These are phyloP conservation scores for Paraphoma sp. DNA, from an alignment of 2,329 filamentous ascomycete genomes.

Conservation along the genomic window DNA sequence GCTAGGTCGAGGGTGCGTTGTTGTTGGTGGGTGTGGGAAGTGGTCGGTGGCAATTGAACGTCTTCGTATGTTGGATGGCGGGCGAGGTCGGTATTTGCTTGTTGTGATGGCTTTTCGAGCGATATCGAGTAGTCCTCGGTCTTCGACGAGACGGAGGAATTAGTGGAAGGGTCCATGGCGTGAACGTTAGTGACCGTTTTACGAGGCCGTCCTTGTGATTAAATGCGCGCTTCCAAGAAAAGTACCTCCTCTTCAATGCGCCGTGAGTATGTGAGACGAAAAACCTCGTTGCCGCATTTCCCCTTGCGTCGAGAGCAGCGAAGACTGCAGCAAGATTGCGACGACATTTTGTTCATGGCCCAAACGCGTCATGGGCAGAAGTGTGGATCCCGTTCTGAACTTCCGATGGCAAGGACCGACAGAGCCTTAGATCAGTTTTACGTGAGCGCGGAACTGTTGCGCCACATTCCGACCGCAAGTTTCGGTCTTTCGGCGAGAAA, in stretches of 20 bases:
- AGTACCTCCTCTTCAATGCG: background rate
- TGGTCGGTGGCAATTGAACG: background rate
- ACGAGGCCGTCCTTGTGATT: too few relatives aligned
- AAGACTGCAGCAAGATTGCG: background rate
- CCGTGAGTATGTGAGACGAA: too few relatives aligned
- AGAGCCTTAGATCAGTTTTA: constrained; percentile 4
- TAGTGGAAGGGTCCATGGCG: background rate
- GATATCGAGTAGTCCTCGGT: background rate
- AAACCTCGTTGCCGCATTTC: background rate
- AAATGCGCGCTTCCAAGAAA: too few relatives aligned
- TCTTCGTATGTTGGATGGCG: background rate
- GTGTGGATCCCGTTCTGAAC: background rate
- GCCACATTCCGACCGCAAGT: background rate
- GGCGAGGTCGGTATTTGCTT: background rate
- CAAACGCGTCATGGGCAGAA: background rate
- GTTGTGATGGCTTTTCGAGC: background rate
- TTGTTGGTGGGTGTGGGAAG: background rate
- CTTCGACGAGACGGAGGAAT: background rate
- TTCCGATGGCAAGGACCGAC: background rate
- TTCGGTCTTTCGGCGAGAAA: background rate
- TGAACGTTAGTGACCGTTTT: background rate
- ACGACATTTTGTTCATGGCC: background rate
- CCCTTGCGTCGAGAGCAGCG: background rate
- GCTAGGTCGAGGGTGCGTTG: constrained; percentile 18
- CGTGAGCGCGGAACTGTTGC: constrained; percentile 17